Base-by-base conservation (phyloP, 2,329 filamentous ascomycete species). In the Epichloe uncinata region DNA sequence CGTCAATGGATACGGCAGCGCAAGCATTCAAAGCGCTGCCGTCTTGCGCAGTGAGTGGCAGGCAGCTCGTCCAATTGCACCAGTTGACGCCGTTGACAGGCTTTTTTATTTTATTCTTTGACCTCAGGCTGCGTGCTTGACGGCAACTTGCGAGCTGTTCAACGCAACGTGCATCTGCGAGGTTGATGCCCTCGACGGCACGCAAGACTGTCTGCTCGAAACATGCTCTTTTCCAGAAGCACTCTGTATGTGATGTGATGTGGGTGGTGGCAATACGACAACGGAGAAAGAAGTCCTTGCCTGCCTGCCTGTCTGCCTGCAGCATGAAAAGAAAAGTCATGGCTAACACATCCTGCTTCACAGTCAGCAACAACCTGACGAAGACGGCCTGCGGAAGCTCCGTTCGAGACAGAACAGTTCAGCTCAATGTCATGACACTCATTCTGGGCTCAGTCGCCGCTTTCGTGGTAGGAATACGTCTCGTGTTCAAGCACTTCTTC, bases 391-490 rank as follows among this genome's bases (percentile, higher is more conserved):
- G 50, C 35, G 15, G 41, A 15, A 35, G 22, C n/a, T 46, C 42
- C 13, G 22, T 45, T 2, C 41, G 42, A 37, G 46, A 51, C 20
- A 16, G 35, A 13, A 13, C 42, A 3, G 41, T 16, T 2, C 15
- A 35, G 12, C 48, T 41, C 15, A 42, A 35, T 22, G 22, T 40
- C 16, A 48, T 26, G 11, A 30, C 12, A 4, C n/a, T 51, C 22
- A 18, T 26, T 3, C n/a, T 51, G 1, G 46, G 50, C 15, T 12
- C 18, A 8, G 13, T 49, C 8, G 34, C 54, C 0, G 55, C 64
- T 16, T 55, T 63, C 40, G 61, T 68, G 42, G 59, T 71, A 15
- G 51, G 62, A 3, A 50, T 66, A 12, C 71, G 71, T n/a, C 60
- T 71, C 5, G 50, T 57, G 2, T 63, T 61, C 42, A 64, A 60